Conservation (phyloP, 1,284 basidiomycete species). For the Violaceomyces palustris region DNA sequence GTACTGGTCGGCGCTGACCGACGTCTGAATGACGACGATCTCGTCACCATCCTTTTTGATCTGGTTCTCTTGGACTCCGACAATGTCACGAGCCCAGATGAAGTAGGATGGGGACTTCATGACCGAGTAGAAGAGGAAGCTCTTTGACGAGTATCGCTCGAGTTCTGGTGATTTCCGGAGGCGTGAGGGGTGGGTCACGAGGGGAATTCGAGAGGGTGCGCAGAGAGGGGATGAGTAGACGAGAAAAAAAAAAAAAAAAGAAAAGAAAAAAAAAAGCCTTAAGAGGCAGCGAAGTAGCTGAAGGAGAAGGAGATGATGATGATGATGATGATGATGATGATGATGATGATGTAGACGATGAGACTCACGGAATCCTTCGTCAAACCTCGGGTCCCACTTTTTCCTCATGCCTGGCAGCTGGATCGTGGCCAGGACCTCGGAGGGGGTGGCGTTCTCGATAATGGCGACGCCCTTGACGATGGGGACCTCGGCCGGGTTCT, state of each 20-base stretch:
- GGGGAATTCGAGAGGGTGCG: no score
- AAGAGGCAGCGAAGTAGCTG: no score
- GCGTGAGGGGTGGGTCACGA: no score
- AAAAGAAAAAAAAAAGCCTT: no score
- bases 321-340: no score
- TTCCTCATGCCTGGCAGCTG: constrained; percentile 45
- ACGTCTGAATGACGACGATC: constrained; percentile 34
- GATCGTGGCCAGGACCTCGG: constrained; percentile 35
- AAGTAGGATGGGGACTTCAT: constrained; percentile 46
- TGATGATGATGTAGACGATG: no score
- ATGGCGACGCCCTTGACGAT: constrained; percentile 34
- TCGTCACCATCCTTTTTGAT: constrained; percentile 12
- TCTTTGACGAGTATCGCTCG: constrained; percentile 16
- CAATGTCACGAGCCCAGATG: constrained; percentile 47
- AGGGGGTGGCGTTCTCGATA: constrained; percentile 42
- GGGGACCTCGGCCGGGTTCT: constrained; percentile 36
- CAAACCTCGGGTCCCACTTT: constrained; percentile 46
- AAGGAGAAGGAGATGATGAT: no score
- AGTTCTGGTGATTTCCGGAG: constrained; percentile 4
- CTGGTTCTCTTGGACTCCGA: constrained; percentile 39
- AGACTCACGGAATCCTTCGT: constrained; percentile 7
- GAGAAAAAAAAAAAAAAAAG: no score
- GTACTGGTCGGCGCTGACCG: constrained; percentile 34
- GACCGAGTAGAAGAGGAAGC: constrained; percentile 37
- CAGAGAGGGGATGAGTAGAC: no score